Conservation (phyloP, 805 yeast genomes). For the Saccharomycopsis lassenensis region DNA sequence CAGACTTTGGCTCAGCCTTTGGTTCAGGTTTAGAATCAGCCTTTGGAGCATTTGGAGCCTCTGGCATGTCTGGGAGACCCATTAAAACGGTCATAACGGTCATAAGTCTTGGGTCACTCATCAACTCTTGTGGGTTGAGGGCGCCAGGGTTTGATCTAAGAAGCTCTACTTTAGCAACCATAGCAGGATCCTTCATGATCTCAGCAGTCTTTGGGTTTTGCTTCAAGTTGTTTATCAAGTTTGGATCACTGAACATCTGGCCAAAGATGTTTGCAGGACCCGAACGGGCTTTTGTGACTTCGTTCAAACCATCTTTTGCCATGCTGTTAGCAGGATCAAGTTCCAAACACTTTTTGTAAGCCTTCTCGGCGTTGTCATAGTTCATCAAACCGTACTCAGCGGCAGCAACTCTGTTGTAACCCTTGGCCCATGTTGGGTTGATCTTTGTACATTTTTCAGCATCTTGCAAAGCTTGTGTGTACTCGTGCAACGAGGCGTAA, state of each 20-base stretch:
- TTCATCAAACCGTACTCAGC: slow-evolving; percentile 84
- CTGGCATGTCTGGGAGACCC: slow-evolving; percentile 62
- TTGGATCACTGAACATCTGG: slow-evolving; percentile 69
- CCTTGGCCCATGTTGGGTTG: slow-evolving; percentile 89
- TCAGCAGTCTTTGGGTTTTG: slow-evolving; percentile 81
- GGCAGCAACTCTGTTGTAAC: slow-evolving; percentile 87
- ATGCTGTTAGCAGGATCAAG: slow-evolving; percentile 73
- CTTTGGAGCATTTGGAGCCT: slow-evolving; percentile 23
- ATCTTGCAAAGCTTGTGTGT: slow-evolving; percentile 65
- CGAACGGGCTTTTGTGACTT: slow-evolving; percentile 52
- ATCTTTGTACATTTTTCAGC: slow-evolving; percentile 76
- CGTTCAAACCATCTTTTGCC: slow-evolving; percentile 72
- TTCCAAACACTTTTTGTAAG: slow-evolving; percentile 71
- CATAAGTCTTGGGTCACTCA: slow-evolving; percentile 80
- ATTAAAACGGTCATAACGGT: slow-evolving; percentile 74
- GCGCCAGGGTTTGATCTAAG: slow-evolving; percentile 66
- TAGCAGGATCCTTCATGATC: slow-evolving; percentile 74
- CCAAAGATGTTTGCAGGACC: slow-evolving; percentile 41
- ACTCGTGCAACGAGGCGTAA: slow-evolving; percentile 61
- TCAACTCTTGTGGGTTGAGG: slow-evolving; percentile 48
- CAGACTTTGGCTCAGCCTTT: slow-evolving; percentile 20
- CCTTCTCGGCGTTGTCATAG: slow-evolving; percentile 58
- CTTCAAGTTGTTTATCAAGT: slow-evolving; percentile 61
- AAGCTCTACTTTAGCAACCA: slow-evolving; percentile 57
- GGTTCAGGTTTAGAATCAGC: slow-evolving; percentile 22